Evolutionary conservation across 805 yeast species (phyloP).

Genomic region (Wickerhamomyces rabaulensis): DNA sequence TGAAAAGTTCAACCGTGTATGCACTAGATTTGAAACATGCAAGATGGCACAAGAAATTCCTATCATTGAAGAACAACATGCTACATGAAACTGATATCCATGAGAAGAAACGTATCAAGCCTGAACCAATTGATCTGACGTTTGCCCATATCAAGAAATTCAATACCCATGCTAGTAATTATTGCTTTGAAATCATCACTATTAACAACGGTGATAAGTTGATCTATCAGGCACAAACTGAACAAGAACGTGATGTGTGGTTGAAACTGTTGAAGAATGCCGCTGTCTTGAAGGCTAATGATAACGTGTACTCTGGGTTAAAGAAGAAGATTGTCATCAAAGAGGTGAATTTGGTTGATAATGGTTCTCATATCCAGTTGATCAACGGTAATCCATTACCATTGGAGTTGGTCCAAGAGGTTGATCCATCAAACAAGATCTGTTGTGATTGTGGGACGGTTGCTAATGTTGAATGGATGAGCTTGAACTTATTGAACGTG

Average conservation of each 20-base stretch:
- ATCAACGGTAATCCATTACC: constrained; percentile 1
- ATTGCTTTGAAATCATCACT: constrained; percentile 74
- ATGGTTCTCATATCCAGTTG: too few relatives aligned
- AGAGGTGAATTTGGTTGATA: too few relatives aligned
- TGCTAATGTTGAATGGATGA: constrained; percentile 79
- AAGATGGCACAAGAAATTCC: constrained; percentile 94
- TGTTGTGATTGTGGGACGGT: constrained; percentile 80
- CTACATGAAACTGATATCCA: constrained; percentile 23
- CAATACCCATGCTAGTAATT: constrained; percentile 26
- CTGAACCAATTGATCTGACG: constrained; percentile 59
- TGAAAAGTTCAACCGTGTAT: constrained; percentile 44
- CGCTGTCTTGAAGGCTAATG: constrained; percentile 26
- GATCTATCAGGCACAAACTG: constrained; percentile 68
- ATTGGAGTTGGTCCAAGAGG: constrained; percentile 21
- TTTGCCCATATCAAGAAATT: constrained; percentile 54
- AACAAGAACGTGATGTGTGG: constrained; percentile 68
- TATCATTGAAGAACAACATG: constrained; percentile 63
- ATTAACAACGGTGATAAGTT: constrained; percentile 55
- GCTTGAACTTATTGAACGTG: constrained; percentile 64
- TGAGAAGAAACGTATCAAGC: not conserved
- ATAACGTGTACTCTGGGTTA: too few relatives aligned
- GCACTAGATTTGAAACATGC: constrained; percentile 35
- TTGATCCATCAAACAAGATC: constrained; percentile 46
- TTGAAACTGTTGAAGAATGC: constrained; percentile 46
- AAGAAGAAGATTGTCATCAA: too few relatives aligned